phyloP scores from a whole-genome alignment of 2,329 filamentous ascomycete genomes.

The Fusarium fracticaudum region DNA sequence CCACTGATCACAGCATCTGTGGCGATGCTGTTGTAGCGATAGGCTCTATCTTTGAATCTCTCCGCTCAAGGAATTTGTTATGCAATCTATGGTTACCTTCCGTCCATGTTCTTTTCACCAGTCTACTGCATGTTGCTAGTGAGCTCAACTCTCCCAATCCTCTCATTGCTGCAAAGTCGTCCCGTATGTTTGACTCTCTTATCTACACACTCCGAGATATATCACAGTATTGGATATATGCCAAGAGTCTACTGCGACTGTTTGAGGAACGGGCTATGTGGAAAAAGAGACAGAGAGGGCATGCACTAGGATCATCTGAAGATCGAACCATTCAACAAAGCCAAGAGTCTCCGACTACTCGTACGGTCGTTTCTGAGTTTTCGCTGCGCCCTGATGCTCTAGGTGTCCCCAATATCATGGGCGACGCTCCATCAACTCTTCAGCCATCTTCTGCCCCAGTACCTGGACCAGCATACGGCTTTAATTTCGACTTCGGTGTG shows the following conservation, averaged over 20 bases:
- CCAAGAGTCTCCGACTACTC: not conserved
- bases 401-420: not conserved
- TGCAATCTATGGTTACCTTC: conserved; percentile 43
- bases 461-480: conserved; percentile 14
- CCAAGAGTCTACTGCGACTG: conserved; percentile 43
- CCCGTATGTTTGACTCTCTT: conserved; percentile 43
- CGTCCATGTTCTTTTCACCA: conserved; percentile 45
- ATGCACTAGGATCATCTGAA: conserved; percentile 2
- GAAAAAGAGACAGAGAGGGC: conserved; percentile 10
- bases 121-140: conserved; percentile 43
- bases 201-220: conserved; percentile 43
- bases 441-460: conserved; percentile 4
- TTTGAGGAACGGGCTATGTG: conserved; percentile 42
- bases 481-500: conserved; percentile 26
- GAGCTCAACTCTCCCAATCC: conserved; percentile 45
- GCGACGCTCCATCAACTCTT: conserved; percentile 9
- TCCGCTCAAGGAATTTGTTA: conserved; percentile 36
- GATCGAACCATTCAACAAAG: not conserved
- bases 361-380: conserved; percentile 13
- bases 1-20: conserved; percentile 45
- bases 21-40: conserved; percentile 43
- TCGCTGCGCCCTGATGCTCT: conserved; percentile 32
- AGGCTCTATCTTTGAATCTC: conserved; percentile 44
- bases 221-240: conserved; percentile 46
- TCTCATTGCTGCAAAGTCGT: conserved; percentile 45